These are phyloP conservation scores for Linum lewisii DNA, from an alignment of 345 rosid genomes.

Conservation along the genomic window DNA sequence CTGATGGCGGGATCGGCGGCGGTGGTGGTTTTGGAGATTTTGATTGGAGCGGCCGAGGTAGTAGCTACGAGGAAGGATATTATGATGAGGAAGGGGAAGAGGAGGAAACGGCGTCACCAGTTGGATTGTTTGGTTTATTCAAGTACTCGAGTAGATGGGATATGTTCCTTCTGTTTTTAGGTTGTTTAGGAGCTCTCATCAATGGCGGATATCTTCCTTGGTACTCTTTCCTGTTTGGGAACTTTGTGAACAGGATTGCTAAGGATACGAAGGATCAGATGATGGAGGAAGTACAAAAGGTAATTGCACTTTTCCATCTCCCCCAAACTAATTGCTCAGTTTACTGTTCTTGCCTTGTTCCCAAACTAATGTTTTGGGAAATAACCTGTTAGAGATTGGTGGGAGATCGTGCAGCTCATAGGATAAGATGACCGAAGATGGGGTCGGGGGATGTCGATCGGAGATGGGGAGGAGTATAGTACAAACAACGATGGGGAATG, in stretches of 20 bases:
- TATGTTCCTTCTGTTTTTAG: constrained; percentile 39
- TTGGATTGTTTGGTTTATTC: constrained; percentile 40
- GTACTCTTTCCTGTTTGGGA: constrained; percentile 47
- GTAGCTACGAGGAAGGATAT: background rate
- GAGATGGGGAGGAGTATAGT: too few species aligned
- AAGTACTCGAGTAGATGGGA: constrained; percentile 53
- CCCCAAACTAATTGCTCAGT: background rate
- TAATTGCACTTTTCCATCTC: constrained; percentile 8
- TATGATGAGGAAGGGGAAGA: constrained; percentile 31
- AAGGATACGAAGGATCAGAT: constrained; percentile 23
- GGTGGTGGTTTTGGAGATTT: constrained; percentile 12
- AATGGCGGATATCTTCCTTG: constrained; percentile 66
- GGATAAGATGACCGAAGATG: too few species aligned
- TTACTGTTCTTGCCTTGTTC: background rate
- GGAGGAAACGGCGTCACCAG: constrained; percentile 24
- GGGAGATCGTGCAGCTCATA: constrained; percentile 51
- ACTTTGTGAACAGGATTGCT: constrained; percentile 41
- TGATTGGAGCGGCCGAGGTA: constrained; percentile 1
- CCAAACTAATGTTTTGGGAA: constrained; percentile 13
- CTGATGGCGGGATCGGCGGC: background rate
- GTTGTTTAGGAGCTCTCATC: constrained; percentile 52
- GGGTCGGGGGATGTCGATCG: too few species aligned
- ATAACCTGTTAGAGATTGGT: constrained; percentile 61
- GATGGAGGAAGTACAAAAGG: constrained; percentile 48
- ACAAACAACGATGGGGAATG: too few species aligned